Conservation (phyloP, 495 filamentous ascomycete genomes). For the Schizothecium vesticola region DNA sequence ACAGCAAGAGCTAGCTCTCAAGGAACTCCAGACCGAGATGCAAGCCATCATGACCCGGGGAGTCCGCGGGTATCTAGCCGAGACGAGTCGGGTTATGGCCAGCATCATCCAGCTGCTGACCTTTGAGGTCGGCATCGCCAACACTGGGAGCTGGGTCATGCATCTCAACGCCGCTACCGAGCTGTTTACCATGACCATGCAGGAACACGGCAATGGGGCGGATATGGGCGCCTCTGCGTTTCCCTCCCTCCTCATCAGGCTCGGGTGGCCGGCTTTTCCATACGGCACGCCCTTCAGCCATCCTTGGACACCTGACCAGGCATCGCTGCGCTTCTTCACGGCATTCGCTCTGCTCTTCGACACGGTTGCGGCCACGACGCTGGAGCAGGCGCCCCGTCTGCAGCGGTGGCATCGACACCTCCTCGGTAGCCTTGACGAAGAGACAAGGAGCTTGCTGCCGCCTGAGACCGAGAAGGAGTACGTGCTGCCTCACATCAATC, state of each 20-base stretch:
- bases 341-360: slow-evolving; percentile 46
- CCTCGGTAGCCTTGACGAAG: slow-evolving; percentile 18
- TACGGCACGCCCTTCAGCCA: slow-evolving; percentile 15
- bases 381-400: slow-evolving; percentile 38
- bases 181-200: slow-evolving; percentile 43
- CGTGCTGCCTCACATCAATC: slow-evolving; percentile 28
- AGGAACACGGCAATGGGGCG: slow-evolving; percentile 18
- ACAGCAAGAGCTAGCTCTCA: slow-evolving; percentile 37
- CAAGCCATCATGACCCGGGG: slow-evolving; percentile 33
- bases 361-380: slow-evolving; percentile 42
- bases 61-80: slow-evolving; percentile 23
- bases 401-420: slow-evolving; percentile 36
- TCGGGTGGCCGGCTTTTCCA: slow-evolving; percentile 26
- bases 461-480: slow-evolving; percentile 16
- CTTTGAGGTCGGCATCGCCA: slow-evolving; percentile 43
- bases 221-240: slow-evolving; percentile 3
- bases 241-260: slow-evolving; percentile 28
- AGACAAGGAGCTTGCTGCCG: slow-evolving; percentile 10
- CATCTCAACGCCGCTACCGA: slow-evolving; percentile 46
- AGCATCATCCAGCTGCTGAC: slow-evolving; percentile 51
- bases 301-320: slow-evolving; percentile 45
- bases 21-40: slow-evolving; percentile 39
- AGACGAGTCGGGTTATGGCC: slow-evolving; percentile 40
- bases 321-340: slow-evolving; percentile 49
- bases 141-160: slow-evolving; percentile 41